Evolutionary conservation across 139 green algal species (phyloP).

Genomic region (Closterium sp.): DNA sequence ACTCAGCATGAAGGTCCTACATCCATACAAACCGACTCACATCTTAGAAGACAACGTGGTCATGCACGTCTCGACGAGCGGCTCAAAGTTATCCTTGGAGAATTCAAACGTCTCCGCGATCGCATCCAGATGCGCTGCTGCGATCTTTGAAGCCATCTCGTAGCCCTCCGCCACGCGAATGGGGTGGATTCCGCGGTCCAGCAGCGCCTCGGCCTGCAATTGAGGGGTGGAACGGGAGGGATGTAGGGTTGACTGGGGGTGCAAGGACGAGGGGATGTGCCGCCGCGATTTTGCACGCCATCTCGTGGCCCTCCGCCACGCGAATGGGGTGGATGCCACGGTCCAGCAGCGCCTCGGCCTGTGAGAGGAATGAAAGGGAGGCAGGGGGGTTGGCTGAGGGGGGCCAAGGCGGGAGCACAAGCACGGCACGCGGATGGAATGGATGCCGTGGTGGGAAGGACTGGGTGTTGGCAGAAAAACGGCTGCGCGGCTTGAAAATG

Average conservation of each 20-base stretch:
- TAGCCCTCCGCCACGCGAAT: slow-evolving; percentile 96
- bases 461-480: no score
- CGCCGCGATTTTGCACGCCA: slow-evolving; percentile 86
- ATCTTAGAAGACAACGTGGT: slow-evolving; percentile 99
- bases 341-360: slow-evolving; percentile 85
- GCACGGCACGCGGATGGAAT: not conserved
- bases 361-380: not conserved
- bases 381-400: no score
- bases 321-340: not conserved
- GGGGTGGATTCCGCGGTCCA: slow-evolving; percentile 98
- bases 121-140: slow-evolving; percentile 71
- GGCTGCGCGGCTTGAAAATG: no score
- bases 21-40: slow-evolving; percentile 56
- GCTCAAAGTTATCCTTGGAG: slow-evolving; percentile 78
- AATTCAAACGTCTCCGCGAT: slow-evolving; percentile 83
- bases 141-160: slow-evolving; percentile 92
- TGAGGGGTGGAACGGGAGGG: no score
- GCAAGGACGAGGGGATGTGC: not conserved
- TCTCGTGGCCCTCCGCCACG: slow-evolving; percentile 93
- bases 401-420: not conserved
- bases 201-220: slow-evolving; percentile 81
- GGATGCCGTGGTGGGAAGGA: no score
- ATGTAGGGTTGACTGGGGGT: not conserved
- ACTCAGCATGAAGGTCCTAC: not conserved
- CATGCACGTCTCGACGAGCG: slow-evolving; percentile 96